Conservation (phyloP, 2,329 filamentous ascomycete genomes). For the Cryphonectria parasitica region DNA sequence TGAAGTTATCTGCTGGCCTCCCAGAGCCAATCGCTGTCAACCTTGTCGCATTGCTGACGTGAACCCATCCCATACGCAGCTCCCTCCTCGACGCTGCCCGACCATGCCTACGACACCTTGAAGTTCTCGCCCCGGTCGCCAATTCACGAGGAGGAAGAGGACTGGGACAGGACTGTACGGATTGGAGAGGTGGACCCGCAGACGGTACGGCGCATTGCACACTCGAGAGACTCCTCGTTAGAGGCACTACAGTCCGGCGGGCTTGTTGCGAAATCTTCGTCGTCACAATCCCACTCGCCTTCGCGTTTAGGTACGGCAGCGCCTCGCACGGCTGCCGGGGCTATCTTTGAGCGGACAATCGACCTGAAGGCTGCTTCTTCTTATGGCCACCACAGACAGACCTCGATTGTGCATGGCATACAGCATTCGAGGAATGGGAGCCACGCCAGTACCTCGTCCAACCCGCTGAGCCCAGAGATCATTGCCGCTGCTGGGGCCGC, state of each 20-base stretch:
- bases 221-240: conserved; percentile 63
- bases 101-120: conserved; percentile 55
- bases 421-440: conserved; percentile 93
- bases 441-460: conserved; percentile 76
- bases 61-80: conserved; percentile 43
- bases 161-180: conserved; percentile 57
- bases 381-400: conserved; percentile 92
- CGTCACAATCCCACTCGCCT: conserved; percentile 36
- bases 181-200: conserved; percentile 47
- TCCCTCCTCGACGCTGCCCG: conserved; percentile 63
- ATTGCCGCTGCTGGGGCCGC: conserved; percentile 70
- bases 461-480: conserved; percentile 85
- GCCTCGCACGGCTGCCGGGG: conserved; percentile 47
- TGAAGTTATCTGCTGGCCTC: not conserved
- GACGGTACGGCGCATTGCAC: conserved; percentile 47
- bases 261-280: conserved; percentile 38
- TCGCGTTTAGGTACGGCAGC: conserved; percentile 46
- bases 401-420: conserved; percentile 94
- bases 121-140: conserved; percentile 57
- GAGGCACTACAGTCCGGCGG: conserved; percentile 52
- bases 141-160: conserved; percentile 57
- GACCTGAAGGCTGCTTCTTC: conserved; percentile 56
- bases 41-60: conserved; percentile 24
- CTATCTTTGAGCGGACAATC: conserved; percentile 54
- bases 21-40: not conserved